Evolutionary conservation across 2,329 filamentous ascomycete species (phyloP).

Genomic region (Clonostachys sp.): DNA sequence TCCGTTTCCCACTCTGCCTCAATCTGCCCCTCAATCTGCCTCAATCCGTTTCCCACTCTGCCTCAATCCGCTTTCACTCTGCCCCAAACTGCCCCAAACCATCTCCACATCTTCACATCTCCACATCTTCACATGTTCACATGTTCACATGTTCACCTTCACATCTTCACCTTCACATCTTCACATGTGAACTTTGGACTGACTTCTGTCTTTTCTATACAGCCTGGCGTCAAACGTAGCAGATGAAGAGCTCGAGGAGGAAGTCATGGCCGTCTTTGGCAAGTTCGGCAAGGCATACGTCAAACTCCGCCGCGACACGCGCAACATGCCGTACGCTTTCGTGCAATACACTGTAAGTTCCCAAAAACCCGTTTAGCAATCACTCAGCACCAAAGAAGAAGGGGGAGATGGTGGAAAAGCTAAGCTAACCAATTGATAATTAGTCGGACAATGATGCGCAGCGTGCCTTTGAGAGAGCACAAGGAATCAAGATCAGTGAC

Average conservation of each 20-base stretch:
- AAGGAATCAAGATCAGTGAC: slow-evolving; percentile 44
- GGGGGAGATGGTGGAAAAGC: too few relatives aligned
- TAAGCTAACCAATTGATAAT: slow-evolving; percentile 15
- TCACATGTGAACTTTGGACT: not conserved
- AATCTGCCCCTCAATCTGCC: too few relatives aligned
- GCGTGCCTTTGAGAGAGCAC: slow-evolving; percentile 39
- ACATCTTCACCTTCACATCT: too few relatives aligned
- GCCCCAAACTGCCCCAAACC: too few relatives aligned
- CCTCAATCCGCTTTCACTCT: too few relatives aligned
- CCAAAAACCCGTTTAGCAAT: slow-evolving; percentile 1
- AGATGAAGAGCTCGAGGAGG: slow-evolving; percentile 45
- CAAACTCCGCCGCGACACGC: slow-evolving; percentile 56
- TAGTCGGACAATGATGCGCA: slow-evolving; percentile 45
- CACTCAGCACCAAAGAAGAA: too few relatives aligned
- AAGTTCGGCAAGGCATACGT: slow-evolving; percentile 53
- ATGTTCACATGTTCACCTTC: too few relatives aligned
- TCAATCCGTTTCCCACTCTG: too few relatives aligned
- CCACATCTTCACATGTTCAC: too few relatives aligned
- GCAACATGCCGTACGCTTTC: slow-evolving; percentile 60
- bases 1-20: too few relatives aligned
- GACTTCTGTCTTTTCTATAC: not conserved
- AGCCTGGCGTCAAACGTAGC: slow-evolving; percentile 44
- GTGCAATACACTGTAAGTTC: slow-evolving; percentile 58
- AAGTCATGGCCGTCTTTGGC: slow-evolving; percentile 47
- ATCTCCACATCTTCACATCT: too few relatives aligned